Conservation (phyloP, 2,329 filamentous ascomycete genomes). For the Colletotrichum tanaceti region DNA sequence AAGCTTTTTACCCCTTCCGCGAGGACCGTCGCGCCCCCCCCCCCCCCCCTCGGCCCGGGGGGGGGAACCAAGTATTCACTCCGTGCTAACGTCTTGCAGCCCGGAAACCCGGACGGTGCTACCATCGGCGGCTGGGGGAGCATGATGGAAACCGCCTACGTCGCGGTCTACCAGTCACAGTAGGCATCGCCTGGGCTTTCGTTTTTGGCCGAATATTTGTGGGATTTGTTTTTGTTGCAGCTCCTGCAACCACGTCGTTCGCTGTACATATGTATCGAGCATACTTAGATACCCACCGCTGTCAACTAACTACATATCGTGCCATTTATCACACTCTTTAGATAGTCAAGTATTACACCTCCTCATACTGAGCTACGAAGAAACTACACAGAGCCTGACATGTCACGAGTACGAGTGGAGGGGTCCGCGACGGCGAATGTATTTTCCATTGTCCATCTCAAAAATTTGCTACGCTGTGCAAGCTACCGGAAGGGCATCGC, state of each 20-base stretch:
- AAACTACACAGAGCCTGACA: background rate
- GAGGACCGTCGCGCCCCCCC: too few species aligned
- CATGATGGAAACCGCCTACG: slow-evolving; percentile 57
- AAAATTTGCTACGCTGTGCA: too few species aligned
- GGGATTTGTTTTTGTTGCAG: slow-evolving; percentile 3
- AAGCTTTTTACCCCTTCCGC: slow-evolving; percentile 39
- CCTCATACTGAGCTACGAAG: background rate
- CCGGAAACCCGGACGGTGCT: slow-evolving; percentile 48
- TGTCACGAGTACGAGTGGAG: too few species aligned
- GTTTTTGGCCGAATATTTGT: background rate
- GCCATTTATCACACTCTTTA: slow-evolving; percentile 7
- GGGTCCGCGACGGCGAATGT: background rate
- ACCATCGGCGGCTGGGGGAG: slow-evolving; percentile 53
- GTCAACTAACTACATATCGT: background rate
- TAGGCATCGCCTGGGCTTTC: background rate
- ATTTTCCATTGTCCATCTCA: background rate
- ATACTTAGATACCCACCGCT: slow-evolving; percentile 31
- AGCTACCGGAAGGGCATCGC: background rate
- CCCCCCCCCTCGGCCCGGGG: too few species aligned
- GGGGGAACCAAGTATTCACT: background rate
- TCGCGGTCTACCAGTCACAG: slow-evolving; percentile 52
- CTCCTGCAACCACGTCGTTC: slow-evolving; percentile 17
- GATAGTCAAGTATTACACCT: background rate
- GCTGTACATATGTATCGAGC: slow-evolving; percentile 15
- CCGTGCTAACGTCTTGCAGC: slow-evolving; percentile 41